Conservation (phyloP, 179 eudicot species). For the Silene vulgaris region DNA sequence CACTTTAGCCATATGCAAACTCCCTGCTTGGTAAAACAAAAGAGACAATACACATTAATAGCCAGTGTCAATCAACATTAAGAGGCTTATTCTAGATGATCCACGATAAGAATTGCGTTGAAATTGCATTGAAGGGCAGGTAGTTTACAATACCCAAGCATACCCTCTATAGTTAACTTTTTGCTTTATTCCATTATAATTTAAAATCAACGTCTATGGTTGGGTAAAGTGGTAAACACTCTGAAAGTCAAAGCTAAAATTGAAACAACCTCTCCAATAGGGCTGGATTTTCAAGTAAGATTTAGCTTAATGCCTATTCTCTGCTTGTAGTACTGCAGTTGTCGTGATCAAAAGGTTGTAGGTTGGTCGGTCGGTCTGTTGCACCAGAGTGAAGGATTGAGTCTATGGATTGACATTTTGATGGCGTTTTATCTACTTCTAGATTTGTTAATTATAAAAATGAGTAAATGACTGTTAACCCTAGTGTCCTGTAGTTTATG, state of each 20-base stretch:
- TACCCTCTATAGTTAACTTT: no score
- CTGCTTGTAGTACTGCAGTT: not conserved
- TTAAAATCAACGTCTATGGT: no score
- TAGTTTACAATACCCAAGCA: no score
- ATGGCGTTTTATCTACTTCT: not conserved
- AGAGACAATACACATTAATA: not conserved
- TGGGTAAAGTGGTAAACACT: no score
- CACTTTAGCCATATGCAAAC: not conserved
- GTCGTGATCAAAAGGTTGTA: not conserved
- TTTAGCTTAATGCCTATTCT: no score
- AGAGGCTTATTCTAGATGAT: not conserved
- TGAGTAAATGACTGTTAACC: not conserved
- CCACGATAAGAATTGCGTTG: not conserved
- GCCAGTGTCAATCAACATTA: not conserved
- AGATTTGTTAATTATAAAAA: not conserved
- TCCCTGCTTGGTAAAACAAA: not conserved
- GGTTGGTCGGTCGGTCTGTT: not conserved
- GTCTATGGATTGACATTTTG: not conserved
- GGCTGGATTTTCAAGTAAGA: no score
- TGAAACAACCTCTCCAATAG: no score
- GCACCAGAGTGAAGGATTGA: not conserved
- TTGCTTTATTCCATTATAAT: no score
- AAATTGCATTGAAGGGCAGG: no score
- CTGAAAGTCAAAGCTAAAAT: no score
- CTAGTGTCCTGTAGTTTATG: not conserved